These are phyloP conservation scores for Boletus speciosus DNA, from an alignment of 768 basidiomycete genomes.

Conservation along the genomic window DNA sequence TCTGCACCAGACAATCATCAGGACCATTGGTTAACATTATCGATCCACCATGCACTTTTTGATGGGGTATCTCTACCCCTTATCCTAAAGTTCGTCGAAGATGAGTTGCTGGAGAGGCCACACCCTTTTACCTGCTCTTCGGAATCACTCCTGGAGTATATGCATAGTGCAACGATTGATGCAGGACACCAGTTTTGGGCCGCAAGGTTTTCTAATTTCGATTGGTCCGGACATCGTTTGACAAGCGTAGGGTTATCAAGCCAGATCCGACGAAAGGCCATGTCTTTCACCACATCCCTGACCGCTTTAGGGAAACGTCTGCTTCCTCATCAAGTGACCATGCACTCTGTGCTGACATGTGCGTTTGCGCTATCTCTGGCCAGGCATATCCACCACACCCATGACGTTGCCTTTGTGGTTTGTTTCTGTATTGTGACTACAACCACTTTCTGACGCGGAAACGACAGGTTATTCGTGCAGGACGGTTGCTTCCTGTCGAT, in stretches of 20 bases:
- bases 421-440: constrained; percentile 2
- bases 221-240: constrained; percentile 15
- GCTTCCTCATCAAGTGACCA: constrained; percentile 24
- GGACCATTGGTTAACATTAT: constrained; percentile 19
- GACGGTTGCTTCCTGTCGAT: constrained; percentile 27
- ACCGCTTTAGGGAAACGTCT: constrained; percentile 19
- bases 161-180: constrained; percentile 11
- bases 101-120: constrained; percentile 10
- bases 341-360: constrained; percentile 30
- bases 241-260: neutral
- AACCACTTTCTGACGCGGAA: neutral
- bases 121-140: constrained; percentile 10
- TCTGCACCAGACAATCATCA: neutral
- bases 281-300: constrained; percentile 15
- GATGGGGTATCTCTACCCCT: constrained; percentile 31
- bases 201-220: constrained; percentile 16
- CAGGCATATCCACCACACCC: constrained; percentile 15
- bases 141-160: constrained; percentile 22
- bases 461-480: constrained; percentile 30
- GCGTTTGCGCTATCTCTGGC: constrained; percentile 29
- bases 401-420: constrained; percentile 34
- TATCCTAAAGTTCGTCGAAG: constrained; percentile 29
- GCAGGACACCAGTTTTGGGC: constrained; percentile 25
- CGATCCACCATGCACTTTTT: constrained; percentile 35
- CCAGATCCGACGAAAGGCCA: constrained; percentile 10